These are phyloP conservation scores for Yamadazyma diddensiae DNA, from an alignment of 1,139 yeast genomes.

Conservation along the genomic window DNA sequence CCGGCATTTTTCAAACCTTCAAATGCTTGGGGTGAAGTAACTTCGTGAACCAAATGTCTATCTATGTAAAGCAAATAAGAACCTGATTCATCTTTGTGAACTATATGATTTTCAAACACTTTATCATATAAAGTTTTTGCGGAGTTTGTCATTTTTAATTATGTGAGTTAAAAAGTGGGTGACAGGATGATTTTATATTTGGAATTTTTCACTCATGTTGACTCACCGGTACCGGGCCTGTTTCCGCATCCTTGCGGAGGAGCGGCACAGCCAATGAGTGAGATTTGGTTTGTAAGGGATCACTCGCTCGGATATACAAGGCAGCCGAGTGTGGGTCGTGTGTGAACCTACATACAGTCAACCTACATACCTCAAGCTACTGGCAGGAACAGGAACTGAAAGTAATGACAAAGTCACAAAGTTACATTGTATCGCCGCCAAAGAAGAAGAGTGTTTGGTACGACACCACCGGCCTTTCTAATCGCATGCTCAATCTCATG, in stretches of 20 bases:
- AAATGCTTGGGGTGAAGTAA: slow-evolving; percentile 97
- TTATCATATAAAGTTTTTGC: slow-evolving; percentile 88
- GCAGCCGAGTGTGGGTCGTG: too few species aligned
- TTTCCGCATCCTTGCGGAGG: slow-evolving; percentile 5
- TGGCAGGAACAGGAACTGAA: too few species aligned
- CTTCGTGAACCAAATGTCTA: slow-evolving; percentile 96
- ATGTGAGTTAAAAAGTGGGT: background rate
- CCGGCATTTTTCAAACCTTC: slow-evolving; percentile 90
- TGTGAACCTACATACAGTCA: too few species aligned
- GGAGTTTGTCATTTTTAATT: slow-evolving; percentile 14
- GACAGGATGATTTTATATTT: slow-evolving; percentile 1
- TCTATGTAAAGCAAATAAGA: slow-evolving; percentile 86
- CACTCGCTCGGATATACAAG: too few species aligned
- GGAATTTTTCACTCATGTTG: slow-evolving; percentile 1
- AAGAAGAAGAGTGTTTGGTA: too few species aligned
- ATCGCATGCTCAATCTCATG: too few species aligned
- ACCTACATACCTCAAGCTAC: too few species aligned
- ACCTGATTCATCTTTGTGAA: slow-evolving; percentile 83
- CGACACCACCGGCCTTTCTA: background rate
- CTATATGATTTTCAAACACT: slow-evolving; percentile 92
- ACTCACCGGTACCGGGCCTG: slow-evolving; percentile 9
- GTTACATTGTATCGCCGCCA: too few species aligned
- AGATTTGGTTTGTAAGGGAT: slow-evolving; percentile 4
- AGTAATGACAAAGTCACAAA: too few species aligned
- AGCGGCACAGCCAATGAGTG: slow-evolving; percentile 8